Conservation (phyloP, 768 basidiomycete genomes). For the Brasilioporus rufonigricans region DNA sequence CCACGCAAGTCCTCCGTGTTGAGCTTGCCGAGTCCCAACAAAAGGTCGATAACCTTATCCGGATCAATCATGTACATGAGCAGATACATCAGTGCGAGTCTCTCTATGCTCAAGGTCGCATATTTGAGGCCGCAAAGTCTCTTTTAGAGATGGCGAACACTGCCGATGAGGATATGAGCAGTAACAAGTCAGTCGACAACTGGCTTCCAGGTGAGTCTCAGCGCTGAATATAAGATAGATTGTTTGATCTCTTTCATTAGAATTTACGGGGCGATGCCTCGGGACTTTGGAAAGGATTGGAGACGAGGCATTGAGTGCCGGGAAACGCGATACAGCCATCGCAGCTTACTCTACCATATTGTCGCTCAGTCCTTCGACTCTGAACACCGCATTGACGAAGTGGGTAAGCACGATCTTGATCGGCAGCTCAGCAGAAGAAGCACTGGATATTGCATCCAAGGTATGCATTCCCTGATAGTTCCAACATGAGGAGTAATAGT, state of each 20-base stretch:
- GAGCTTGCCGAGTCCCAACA: not conserved
- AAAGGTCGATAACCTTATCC: not conserved
- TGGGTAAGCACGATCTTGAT: not conserved
- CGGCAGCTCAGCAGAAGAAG: not conserved
- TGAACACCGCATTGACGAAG: not conserved
- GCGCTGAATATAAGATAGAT: not conserved
- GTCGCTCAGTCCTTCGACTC: no score
- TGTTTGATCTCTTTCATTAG: not conserved
- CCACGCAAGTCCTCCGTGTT: not conserved
- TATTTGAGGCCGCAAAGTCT: not conserved
- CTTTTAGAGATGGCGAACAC: not conserved
- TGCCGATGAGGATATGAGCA: not conserved
- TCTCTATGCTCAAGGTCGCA: not conserved
- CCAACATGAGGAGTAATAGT: not conserved
- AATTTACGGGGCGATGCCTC: not conserved
- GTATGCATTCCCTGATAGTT: not conserved
- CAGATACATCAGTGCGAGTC: slow-evolving; percentile 3
- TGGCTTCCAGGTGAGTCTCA: not conserved
- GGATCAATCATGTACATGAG: not conserved
- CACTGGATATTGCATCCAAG: not conserved
- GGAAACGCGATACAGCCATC: not conserved
- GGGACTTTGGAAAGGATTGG: not conserved
- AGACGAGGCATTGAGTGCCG: not conserved
- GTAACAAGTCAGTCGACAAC: not conserved
- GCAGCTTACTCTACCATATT: not conserved